Percentiles rank a stretch among this genome's conserved stretches.
phyloP scores from a whole-genome alignment of 2,329 filamentous ascomycete genomes.

The Elsinoe ampelina region DNA sequence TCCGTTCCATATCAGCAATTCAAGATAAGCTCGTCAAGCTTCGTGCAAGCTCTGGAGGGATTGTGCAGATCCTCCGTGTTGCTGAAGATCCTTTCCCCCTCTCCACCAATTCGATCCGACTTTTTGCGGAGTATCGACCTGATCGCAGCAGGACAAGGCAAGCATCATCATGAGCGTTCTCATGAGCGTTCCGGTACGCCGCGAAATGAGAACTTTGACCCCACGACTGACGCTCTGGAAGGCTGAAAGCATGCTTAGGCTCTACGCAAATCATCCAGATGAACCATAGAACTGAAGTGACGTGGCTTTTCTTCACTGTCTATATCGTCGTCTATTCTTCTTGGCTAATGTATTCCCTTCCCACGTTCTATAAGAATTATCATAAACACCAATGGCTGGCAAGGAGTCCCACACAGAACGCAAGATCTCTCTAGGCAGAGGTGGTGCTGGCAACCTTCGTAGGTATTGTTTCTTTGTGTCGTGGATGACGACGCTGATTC shows the following conservation, averaged over 20 bases:
- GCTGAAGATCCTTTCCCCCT: neutral
- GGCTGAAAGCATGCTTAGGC: too few species aligned
- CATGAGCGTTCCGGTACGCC: too few species aligned
- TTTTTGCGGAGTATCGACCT: neutral
- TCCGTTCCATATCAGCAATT: neutral
- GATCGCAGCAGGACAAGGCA: too few species aligned
- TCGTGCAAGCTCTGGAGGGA: neutral
- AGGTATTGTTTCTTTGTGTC: neutral
- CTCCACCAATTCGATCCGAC: neutral
- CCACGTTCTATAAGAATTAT: neutral
- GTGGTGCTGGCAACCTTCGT: conserved; percentile 6
- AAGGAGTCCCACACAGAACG: neutral
- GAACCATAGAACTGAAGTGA: too few species aligned
- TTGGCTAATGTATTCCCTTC: too few species aligned
- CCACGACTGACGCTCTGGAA: too few species aligned
- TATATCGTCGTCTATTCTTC: neutral
- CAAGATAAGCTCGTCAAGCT: conserved; percentile 1
- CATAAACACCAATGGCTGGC: neutral
- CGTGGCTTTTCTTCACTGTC: neutral
- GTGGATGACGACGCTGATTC: neutral
- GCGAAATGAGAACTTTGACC: too few species aligned
- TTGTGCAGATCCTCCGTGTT: too few species aligned
- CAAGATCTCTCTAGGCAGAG: conserved; percentile 6
- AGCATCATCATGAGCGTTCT: neutral
- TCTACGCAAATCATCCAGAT: too few species aligned